A percentile compares a stretch with the other conserved stretches of the same genome.
Evolutionary conservation across 345 rosid species (phyloP).

Genomic region (Angophora floribunda): DNA sequence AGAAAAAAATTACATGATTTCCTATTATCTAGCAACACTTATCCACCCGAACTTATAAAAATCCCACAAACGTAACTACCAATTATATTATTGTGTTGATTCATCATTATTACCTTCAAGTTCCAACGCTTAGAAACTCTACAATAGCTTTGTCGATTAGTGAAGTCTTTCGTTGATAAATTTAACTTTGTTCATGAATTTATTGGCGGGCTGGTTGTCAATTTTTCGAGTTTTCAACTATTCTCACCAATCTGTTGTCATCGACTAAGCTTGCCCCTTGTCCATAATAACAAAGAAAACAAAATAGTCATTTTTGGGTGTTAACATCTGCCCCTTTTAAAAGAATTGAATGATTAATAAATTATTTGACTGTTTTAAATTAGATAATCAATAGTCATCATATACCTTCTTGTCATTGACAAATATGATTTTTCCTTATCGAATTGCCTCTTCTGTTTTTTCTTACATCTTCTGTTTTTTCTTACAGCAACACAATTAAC

Average conservation of each 20-base stretch:
- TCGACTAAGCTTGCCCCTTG: background rate
- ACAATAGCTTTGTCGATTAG: background rate
- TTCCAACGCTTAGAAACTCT: background rate
- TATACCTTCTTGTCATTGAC: no score
- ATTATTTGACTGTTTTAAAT: no score
- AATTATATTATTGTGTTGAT: background rate
- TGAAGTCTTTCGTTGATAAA: background rate
- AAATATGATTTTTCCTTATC: no score
- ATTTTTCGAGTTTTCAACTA: background rate
- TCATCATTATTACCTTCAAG: background rate
- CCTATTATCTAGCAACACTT: background rate
- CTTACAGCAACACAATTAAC: no score
- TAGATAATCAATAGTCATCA: no score
- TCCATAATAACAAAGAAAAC: no score
- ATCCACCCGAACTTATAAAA: background rate
- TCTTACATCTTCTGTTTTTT: no score
- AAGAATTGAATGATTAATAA: no score
- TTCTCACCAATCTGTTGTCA: background rate
- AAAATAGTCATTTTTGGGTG: background rate
- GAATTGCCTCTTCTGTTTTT: no score
- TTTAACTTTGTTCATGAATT: background rate
- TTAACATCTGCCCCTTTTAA: no score
- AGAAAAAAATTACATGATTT: background rate
- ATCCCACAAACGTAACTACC: background rate
- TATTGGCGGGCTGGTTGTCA: fast-evolving